phyloP scores from a whole-genome alignment of 2,329 filamentous ascomycete genomes.

The Gaeumannomyces tritici region DNA sequence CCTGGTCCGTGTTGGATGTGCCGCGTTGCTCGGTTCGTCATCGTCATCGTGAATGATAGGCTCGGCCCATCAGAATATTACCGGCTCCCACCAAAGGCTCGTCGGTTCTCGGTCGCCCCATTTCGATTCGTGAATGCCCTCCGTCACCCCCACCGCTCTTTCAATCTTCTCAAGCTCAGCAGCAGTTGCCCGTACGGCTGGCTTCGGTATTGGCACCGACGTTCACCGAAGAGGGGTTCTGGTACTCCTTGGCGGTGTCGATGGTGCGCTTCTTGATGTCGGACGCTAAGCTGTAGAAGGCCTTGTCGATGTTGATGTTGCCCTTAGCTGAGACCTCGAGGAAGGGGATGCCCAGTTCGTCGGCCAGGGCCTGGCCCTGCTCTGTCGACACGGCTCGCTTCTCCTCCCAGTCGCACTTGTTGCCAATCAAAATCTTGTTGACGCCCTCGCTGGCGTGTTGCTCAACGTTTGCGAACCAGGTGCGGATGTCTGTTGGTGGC shows the following conservation, averaged over 20 bases:
- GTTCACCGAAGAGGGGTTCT: slow-evolving; percentile 53
- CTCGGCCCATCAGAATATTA: neutral
- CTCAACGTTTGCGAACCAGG: slow-evolving; percentile 98
- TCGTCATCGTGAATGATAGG: neutral
- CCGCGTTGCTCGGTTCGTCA: neutral
- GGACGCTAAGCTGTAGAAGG: slow-evolving; percentile 87
- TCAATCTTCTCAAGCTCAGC: slow-evolving; percentile 38
- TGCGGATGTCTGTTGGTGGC: slow-evolving; percentile 71
- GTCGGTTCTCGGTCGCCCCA: neutral
- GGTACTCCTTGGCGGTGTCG: slow-evolving; percentile 75
- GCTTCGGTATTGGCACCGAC: slow-evolving; percentile 48
- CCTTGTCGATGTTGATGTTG: slow-evolving; percentile 99
- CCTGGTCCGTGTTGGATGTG: neutral
- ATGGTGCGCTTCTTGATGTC: slow-evolving; percentile 99
- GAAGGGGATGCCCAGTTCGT: slow-evolving; percentile 95
- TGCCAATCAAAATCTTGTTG: slow-evolving; percentile 98
- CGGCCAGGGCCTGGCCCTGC: slow-evolving; percentile 83
- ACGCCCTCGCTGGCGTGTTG: slow-evolving; percentile 97
- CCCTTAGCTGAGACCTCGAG: slow-evolving; percentile 97
- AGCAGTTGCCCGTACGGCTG: slow-evolving; percentile 60
- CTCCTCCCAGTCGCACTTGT: slow-evolving; percentile 99
- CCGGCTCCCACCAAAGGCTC: neutral
- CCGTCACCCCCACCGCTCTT: neutral
- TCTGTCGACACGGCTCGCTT: slow-evolving; percentile 92
- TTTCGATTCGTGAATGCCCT: neutral